Percentiles rank a stretch among this genome's conserved stretches.
Conservation (phyloP, 1,139 yeast species). For the Nakaseomyces glabratus region DNA sequence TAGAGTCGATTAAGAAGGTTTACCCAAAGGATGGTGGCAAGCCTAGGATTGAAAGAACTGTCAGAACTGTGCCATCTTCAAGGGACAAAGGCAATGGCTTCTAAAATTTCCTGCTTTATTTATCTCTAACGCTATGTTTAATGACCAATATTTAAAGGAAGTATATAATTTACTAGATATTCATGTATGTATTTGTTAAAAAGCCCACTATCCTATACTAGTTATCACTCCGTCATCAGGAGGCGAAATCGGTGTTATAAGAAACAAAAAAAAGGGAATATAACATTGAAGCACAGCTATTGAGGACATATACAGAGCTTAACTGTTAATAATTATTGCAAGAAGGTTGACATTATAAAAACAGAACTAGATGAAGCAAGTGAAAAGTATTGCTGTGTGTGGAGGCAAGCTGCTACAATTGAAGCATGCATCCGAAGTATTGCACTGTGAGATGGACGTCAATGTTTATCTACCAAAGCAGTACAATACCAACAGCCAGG, state of each 20-base stretch:
- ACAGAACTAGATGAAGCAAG: slow-evolving; percentile 6
- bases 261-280: too few species aligned
- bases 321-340: too few species aligned
- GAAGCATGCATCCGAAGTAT: slow-evolving; percentile 56
- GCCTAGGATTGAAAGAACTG: slow-evolving; percentile 26
- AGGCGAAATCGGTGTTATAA: too few species aligned
- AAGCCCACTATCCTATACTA: too few species aligned
- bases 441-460: slow-evolving; percentile 71
- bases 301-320: too few species aligned
- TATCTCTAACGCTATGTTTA: too few species aligned
- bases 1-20: slow-evolving; percentile 34
- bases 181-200: too few species aligned
- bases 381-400: slow-evolving; percentile 47
- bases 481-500: slow-evolving; percentile 27
- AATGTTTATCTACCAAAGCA: slow-evolving; percentile 72
- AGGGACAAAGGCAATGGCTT: slow-evolving; percentile 13
- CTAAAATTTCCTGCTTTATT: slow-evolving; percentile 10
- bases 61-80: slow-evolving; percentile 15
- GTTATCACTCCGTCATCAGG: too few species aligned
- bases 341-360: too few species aligned
- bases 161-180: too few species aligned
- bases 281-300: too few species aligned
- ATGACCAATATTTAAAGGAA: too few species aligned
- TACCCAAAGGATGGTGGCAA: slow-evolving; percentile 32
- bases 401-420: slow-evolving; percentile 73